phyloP scores from a whole-genome alignment of 139 green algal species.

The Coelastrella sp. region DNA sequence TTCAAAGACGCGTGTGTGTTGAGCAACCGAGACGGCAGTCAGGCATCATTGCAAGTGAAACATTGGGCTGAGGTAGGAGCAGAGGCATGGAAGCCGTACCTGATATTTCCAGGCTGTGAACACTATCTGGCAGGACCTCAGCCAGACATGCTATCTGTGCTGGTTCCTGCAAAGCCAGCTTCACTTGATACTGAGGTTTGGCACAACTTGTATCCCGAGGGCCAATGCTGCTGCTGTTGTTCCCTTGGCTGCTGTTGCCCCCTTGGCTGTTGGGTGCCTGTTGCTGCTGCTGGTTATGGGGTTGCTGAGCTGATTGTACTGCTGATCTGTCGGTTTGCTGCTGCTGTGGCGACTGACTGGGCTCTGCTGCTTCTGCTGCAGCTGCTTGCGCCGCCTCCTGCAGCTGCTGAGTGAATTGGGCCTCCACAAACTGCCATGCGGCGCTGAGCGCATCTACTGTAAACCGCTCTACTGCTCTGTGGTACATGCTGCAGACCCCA shows the following conservation, averaged over 20 bases:
- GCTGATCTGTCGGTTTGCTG: not conserved
- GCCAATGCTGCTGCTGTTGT: not conserved
- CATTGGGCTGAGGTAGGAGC: not conserved
- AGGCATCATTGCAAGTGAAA: too few species aligned
- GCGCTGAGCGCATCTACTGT: not conserved
- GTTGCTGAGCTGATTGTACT: not conserved
- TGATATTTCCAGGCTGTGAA: slow-evolving; percentile 4
- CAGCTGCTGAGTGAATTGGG: not conserved
- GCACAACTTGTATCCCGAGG: too few species aligned
- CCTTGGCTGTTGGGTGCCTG: not conserved
- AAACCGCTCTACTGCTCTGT: slow-evolving; percentile 1
- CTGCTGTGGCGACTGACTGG: not conserved
- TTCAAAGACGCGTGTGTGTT: too few species aligned
- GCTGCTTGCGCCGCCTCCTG: not conserved
- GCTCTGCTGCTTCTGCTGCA: not conserved
- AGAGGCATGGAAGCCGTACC: not conserved
- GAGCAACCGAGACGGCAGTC: too few species aligned
- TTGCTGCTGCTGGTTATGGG: not conserved
- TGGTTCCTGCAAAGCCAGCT: not conserved
- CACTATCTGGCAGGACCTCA: not conserved
- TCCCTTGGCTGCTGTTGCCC: not conserved
- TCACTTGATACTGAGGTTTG: not conserved
- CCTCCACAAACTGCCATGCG: not conserved
- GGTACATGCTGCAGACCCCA: not conserved
- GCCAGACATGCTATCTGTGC: slow-evolving; percentile 12